Base-by-base conservation (phyloP, 2,329 filamentous ascomycete species). In the Diplodia seriata region DNA sequence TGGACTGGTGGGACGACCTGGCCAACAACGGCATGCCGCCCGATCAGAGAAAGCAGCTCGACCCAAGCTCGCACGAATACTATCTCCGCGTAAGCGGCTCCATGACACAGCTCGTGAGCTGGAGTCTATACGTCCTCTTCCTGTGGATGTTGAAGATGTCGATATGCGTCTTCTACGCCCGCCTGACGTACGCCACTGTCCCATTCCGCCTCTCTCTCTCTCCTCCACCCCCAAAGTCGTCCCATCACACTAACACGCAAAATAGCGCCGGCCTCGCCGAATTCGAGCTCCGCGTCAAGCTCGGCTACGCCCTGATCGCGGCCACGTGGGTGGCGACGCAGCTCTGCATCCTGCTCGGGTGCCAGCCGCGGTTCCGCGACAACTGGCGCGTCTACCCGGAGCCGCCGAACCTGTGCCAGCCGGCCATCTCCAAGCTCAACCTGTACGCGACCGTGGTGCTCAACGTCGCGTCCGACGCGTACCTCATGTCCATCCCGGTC, bases 311-410 rank as follows among this genome's bases (percentile, higher is more conserved):
- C 4, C 71, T 86, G 43, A 80, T 88, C 40, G 76, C 76, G 0
- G 70, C 70, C 3, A 86, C 84, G 2, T 88, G 83, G 69, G 65
- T 87, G 26, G 78, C 79, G 0, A 82, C 82, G 4, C 75, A 85
- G 38, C 76, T 84, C 43, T 82, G 82, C 2, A 80, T 87, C 50
- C 79, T 86, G n/a, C 75, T 84, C 1, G 81, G 81, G 7, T 88
- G 86, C 69, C 78, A 79, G n/a, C 85, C 85, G 7, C 5, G 7
- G 0, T 81, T 88, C 66, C 71, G 77, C 29, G 81, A 80, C 54
- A 85, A 85, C 72, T 88, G 86, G 85, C 85, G 87, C 73, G 86
- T 88, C 66, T 76, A 82, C 62, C 86, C 86, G 0, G 74, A 88
- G 29, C 86, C 86, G 0, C 85, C 86, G 11, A 81, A 68, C 31